Conservation (phyloP, 768 basidiomycete species). For the Pleurotus djamor region DNA sequence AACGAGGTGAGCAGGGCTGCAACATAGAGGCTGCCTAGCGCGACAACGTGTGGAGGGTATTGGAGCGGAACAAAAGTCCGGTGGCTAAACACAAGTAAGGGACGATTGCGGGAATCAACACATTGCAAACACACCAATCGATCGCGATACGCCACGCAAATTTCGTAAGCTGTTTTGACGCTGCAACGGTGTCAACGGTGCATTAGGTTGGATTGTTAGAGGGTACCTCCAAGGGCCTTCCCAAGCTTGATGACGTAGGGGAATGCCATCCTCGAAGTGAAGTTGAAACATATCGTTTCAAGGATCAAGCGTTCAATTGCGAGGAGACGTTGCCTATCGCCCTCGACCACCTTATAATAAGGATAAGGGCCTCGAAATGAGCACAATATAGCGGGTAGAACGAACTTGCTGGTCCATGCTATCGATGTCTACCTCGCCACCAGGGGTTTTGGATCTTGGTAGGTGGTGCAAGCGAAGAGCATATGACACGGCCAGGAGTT, state of each 20-base stretch:
- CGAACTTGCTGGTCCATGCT: constrained; percentile 74
- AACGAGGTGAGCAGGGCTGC: constrained; percentile 75
- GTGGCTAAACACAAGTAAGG: constrained; percentile 45
- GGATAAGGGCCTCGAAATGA: neutral
- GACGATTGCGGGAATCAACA: neutral
- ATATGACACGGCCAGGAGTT: constrained; percentile 86
- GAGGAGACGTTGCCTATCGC: constrained; percentile 80
- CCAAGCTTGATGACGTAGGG: constrained; percentile 91
- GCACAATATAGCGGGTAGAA: neutral
- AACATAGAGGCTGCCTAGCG: constrained; percentile 82
- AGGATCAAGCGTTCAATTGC: constrained; percentile 88
- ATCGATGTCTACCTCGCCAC: constrained; percentile 74
- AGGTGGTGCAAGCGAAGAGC: constrained; percentile 87
- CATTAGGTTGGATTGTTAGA: neutral
- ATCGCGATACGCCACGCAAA: constrained; percentile 87
- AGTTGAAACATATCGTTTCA: constrained; percentile 98
- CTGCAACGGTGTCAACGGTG: constrained; percentile 29
- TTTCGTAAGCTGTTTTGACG: constrained; percentile 77
- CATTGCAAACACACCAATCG: constrained; percentile 61
- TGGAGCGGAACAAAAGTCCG: constrained; percentile 84
- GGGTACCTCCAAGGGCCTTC: constrained; percentile 60
- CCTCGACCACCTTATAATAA: constrained; percentile 69
- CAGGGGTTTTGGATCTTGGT: constrained; percentile 73
- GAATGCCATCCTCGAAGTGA: constrained; percentile 82
- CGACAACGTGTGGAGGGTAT: constrained; percentile 90